phyloP scores from a whole-genome alignment of 2,329 filamentous ascomycete genomes.

The Capronia americana region DNA sequence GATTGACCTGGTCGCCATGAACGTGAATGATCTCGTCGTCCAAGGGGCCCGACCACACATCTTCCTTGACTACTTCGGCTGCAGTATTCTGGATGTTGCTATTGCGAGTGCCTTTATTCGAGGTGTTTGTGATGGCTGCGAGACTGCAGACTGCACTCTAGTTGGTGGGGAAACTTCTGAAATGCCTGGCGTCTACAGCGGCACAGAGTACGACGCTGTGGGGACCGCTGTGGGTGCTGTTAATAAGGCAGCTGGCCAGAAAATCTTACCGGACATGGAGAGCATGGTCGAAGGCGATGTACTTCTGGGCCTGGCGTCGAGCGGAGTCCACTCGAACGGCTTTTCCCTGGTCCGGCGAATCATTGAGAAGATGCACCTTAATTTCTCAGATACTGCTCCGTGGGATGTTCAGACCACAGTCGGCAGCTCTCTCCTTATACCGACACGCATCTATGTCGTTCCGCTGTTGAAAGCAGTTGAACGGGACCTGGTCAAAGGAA shows the following conservation, averaged over 20 bases:
- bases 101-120: conserved; percentile 85
- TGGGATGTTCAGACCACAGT: conserved; percentile 68
- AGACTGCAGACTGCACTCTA: conserved; percentile 81
- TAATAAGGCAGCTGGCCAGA: conserved; percentile 56
- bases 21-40: conserved; percentile 96
- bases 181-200: conserved; percentile 94
- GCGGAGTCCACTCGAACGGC: conserved; percentile 92
- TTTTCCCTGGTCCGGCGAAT: conserved; percentile 96
- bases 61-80: conserved; percentile 98
- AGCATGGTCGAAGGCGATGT: conserved; percentile 83
- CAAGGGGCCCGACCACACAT: conserved; percentile 93
- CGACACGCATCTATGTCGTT: conserved; percentile 93
- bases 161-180: conserved; percentile 98
- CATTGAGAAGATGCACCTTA: conserved; percentile 73
- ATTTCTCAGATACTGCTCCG: conserved; percentile 74
- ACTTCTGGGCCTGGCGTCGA: conserved; percentile 82
- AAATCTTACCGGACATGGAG: conserved; percentile 75
- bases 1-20: conserved; percentile 97
- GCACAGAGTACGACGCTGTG: conserved; percentile 89
- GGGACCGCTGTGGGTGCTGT: conserved; percentile 90
- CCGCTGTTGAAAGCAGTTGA: conserved; percentile 71
- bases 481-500: conserved; percentile 77
- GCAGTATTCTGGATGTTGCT: conserved; percentile 80
- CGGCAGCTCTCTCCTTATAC: conserved; percentile 80
- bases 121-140: conserved; percentile 87